Base-by-base conservation (phyloP, 805 yeast species). In the Metschnikowia cubensis region DNA sequence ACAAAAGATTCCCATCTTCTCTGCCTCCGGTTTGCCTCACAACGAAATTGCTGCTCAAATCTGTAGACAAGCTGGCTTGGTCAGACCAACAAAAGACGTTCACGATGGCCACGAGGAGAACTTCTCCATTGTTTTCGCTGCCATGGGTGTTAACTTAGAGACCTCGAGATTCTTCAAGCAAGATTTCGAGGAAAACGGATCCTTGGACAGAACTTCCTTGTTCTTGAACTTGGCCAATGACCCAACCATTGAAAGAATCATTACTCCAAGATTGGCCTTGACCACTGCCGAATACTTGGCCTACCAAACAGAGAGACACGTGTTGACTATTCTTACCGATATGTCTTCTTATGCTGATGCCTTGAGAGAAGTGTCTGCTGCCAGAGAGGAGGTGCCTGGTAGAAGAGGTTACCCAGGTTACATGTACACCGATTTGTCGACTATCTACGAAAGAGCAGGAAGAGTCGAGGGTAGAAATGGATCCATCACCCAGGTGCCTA, bases 331-430 rank as follows among this genome's bases (percentile, higher is more conserved):
- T 65, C 82, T 94, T 69, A 95, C 99, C 45, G 99, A 94, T 77
- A 94, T 94, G 99, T 89, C 97, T 25, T 94, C 99, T n/a, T 94
- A 94, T 70, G 99, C 99, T 37, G 99, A 94, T 71, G 99, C 99
- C 37, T 79, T 94, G 68, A 91, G 99, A 85, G 99, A 94, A 78
- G 99, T 94, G 46, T 90, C 97, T 56, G 99, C 99, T 54, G 99
- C 99, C 44, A 90, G 99, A 81, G 99, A 94, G 76, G 99, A 95
- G 77, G 99, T 94, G 42, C 99, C 99, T 68, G 99, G 99, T 81
- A 90, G 99, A 83, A 90, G 99, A 85, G 99, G 99, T 80, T 94
- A 94, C 74, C 99, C 99, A 58, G 99, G 99, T 87, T 94, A 94
- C 74, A 94, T 94, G 99, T 94, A 94, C 77, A 94, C 99, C 43